Base-by-base conservation (phyloP, 805 yeast genomes). In the Wickerhamomyces queroliae region DNA sequence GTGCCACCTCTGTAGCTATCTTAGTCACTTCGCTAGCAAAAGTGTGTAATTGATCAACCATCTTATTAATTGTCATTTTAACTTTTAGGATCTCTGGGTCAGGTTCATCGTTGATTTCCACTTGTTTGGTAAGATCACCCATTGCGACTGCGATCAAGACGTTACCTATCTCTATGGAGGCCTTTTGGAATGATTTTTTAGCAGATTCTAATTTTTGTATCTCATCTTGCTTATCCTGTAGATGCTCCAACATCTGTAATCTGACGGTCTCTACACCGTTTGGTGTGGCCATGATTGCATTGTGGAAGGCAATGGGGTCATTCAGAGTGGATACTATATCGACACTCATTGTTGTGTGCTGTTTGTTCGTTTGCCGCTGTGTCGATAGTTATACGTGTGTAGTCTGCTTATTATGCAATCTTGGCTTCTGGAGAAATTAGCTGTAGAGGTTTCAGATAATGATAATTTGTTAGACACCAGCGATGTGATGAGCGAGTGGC, bases 1-100 rank as follows among this genome's bases (percentile, higher is more conserved):
- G 84, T 23, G 95, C 91, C 17, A 87, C 95, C 50, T 87, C 95
- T 15, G 90, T 85, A 28, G 95, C 93, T 20, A 87, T 85, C 43
- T 86, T 78, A 2, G 91, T 80, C 27, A 86, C 93, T 58, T 85
- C 93, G 39, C 73, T 72, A 23, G 93, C 88, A 59, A 84, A 85
- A 11, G 85, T 76, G 57, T 83, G 90, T 44, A 84, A 69, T 61
- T 85, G 95, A 53, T 82, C 88, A 86, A 86, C 83, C 95, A 87
- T 87, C 18, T 85, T 76, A 60, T 87, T 87, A 54, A 87, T 84
- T 7, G 93, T 82, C 19, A 80, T 80, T 58, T 85, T 93, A 44
- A 85, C 73, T 50, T 81, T 88, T 38, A 82, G 64, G 45, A 85
- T 85, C 60, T 86, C 95, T 29, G 93, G 93, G 56, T 84, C 91